Evolutionary conservation across 257 asterid species (phyloP).

Genomic region (Nicotiana noctiflora): DNA sequence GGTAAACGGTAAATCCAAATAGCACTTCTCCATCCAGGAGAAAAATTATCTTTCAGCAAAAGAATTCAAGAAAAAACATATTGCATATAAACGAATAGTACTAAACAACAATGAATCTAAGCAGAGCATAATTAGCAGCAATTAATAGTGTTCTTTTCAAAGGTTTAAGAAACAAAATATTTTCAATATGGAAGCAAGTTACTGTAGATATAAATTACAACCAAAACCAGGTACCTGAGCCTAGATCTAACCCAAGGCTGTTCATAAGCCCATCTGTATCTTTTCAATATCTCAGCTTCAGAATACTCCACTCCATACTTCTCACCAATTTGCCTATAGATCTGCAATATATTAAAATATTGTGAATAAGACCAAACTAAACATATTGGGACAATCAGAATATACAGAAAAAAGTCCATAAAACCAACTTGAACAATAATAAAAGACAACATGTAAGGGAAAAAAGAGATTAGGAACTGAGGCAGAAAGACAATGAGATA

Average conservation of each 20-base stretch:
- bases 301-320: conserved; percentile 89
- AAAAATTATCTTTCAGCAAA: not conserved
- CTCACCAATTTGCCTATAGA: conserved; percentile 86
- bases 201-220: not conserved
- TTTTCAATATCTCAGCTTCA: conserved; percentile 66
- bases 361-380: not conserved
- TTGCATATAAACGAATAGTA: not conserved
- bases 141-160: not conserved
- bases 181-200: not conserved
- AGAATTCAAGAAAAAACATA: not conserved
- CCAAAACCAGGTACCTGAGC: conserved; percentile 52
- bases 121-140: not conserved
- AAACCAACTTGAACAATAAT: not conserved
- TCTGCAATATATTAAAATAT: conserved; percentile 29
- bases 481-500: not conserved
- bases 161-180: not conserved
- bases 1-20: not conserved
- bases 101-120: not conserved
- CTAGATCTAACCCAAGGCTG: conserved; percentile 98
- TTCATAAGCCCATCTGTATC: conserved; percentile 91
- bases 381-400: not conserved
- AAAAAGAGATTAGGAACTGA: not conserved
- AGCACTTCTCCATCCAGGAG: not conserved
- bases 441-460: not conserved
- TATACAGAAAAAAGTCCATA: not conserved